Percentiles rank a stretch among this genome's conserved stretches.
Evolutionary conservation across 495 filamentous ascomycete genomes (phyloP).

Genomic region (Trichoderma parareesei): DNA sequence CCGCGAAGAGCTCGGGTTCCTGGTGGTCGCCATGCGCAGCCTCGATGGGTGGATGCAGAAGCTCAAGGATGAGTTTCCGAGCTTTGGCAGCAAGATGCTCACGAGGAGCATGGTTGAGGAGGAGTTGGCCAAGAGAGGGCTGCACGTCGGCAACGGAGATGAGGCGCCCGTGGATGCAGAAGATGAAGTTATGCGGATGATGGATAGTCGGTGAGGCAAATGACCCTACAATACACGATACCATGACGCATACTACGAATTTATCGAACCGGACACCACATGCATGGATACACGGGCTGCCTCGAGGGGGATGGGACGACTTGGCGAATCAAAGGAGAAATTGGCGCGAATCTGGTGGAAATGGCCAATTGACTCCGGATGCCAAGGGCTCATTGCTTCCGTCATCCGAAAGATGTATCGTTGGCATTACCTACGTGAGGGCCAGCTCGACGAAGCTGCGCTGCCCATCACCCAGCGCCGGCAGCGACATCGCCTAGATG

Average conservation of each 20-base stretch:
- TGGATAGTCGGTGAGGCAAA: constrained; percentile 10
- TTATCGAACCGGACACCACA: not conserved
- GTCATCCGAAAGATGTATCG: too few species aligned
- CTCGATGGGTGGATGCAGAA: constrained; percentile 59
- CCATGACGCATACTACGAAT: not conserved
- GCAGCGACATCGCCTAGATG: not conserved
- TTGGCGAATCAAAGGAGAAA: too few species aligned
- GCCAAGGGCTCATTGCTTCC: not conserved
- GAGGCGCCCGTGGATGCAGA: constrained; percentile 32
- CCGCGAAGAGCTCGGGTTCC: constrained; percentile 85
- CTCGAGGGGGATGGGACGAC: not conserved
- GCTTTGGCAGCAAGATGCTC: constrained; percentile 29
- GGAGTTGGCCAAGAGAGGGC: constrained; percentile 37
- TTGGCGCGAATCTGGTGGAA: too few species aligned
- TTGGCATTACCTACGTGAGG: not conserved
- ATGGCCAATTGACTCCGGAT: not conserved
- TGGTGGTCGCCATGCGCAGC: constrained; percentile 81
- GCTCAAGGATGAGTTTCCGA: constrained; percentile 29
- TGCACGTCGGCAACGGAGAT: constrained; percentile 23
- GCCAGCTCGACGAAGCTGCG: not conserved
- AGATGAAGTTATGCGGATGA: constrained; percentile 11
- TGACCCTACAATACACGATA: not conserved
- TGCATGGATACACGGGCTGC: not conserved
- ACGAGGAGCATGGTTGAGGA: constrained; percentile 31
- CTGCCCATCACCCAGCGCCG: not conserved